Conservation (phyloP, 306 rosid species). For the Senna siamea region DNA sequence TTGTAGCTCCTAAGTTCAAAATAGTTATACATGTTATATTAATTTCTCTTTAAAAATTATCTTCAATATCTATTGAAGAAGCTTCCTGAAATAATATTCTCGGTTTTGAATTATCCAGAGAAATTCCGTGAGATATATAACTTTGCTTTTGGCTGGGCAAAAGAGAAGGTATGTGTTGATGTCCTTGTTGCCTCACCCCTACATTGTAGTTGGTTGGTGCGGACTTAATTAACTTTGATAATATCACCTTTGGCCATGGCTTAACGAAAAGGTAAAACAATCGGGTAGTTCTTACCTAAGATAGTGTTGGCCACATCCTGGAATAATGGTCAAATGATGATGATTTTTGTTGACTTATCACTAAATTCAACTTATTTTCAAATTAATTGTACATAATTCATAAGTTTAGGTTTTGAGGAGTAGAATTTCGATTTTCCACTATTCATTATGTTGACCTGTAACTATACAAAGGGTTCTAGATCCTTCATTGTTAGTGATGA, state of each 20-base stretch:
- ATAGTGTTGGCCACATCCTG: neutral
- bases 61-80: slow-evolving; percentile 29
- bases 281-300: slow-evolving; percentile 11
- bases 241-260: slow-evolving; percentile 1
- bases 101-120: slow-evolving; percentile 61
- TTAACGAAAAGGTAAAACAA: slow-evolving; percentile 18
- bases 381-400: neutral
- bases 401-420: neutral
- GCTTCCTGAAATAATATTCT: slow-evolving; percentile 40
- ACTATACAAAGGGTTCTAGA: neutral
- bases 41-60: slow-evolving; percentile 13
- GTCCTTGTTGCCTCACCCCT: slow-evolving; percentile 1
- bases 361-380: neutral
- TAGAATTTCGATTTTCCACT: neutral
- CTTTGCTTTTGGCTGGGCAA: slow-evolving; percentile 99
- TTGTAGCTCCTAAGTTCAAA: slow-evolving; percentile 12
- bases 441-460: neutral
- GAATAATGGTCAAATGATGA: neutral
- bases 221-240: slow-evolving; percentile 18
- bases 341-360: neutral
- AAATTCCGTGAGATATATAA: slow-evolving; percentile 95
- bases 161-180: slow-evolving; percentile 77
- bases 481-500: slow-evolving; percentile 26
- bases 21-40: slow-evolving; percentile 30
- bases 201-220: neutral